A percentile compares a stretch with the other conserved stretches of the same genome.
phyloP scores from a whole-genome alignment of 169 alveolate genomes.

The Amoebophrya sp. region DNA sequence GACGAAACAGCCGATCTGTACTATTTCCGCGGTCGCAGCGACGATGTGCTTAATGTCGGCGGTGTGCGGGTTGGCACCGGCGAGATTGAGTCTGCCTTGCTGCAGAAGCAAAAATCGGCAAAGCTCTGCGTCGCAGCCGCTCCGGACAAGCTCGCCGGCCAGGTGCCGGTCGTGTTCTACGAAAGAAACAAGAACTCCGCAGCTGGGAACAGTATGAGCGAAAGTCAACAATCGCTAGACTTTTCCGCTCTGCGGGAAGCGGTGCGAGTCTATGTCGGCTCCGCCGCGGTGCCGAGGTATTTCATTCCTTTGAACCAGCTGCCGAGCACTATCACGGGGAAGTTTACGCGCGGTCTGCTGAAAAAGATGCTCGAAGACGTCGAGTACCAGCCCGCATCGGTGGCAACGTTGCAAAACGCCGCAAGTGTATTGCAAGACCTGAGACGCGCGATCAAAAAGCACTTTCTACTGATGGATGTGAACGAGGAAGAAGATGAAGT shows the following conservation, averaged over 20 bases:
- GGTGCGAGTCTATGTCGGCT: neutral
- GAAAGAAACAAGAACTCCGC: neutral
- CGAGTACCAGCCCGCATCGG: neutral
- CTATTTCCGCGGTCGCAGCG: neutral
- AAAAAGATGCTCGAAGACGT: neutral
- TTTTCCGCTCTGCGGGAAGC: neutral
- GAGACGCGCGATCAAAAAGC: neutral
- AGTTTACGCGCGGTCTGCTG: neutral
- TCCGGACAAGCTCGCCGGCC: neutral
- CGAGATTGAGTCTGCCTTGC: neutral
- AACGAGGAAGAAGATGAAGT: too few relatives aligned
- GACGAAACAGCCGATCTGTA: neutral
- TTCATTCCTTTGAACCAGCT: neutral
- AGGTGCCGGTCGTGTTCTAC: neutral
- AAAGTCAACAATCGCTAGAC: neutral
- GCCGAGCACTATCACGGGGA: conserved; percentile 3
- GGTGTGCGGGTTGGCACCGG: conserved; percentile 8
- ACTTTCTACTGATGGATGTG: neutral
- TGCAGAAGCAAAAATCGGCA: neutral
- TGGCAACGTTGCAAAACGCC: neutral
- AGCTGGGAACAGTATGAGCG: neutral
- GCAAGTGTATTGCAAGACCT: neutral
- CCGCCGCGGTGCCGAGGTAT: neutral
- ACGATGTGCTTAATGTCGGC: neutral
- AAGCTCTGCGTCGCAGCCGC: neutral